Percentiles rank a stretch among this genome's conserved stretches.
phyloP scores from a whole-genome alignment of 441 rosid species.

The Syzygium malaccense region DNA sequence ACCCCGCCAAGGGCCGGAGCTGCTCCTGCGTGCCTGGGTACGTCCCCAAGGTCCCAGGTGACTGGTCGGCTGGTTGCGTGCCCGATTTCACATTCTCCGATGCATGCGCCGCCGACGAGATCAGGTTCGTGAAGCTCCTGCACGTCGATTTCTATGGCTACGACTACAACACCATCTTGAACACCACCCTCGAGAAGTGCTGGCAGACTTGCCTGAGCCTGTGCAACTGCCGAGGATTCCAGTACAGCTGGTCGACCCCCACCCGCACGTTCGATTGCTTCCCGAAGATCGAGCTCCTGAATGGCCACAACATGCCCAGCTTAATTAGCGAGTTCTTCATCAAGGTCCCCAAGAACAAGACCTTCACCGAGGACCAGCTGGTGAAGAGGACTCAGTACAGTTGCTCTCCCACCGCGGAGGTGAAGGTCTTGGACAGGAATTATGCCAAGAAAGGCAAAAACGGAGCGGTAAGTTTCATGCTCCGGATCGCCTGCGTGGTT shows the following conservation, averaged over 20 bases:
- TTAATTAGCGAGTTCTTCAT: not conserved
- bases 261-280: not conserved
- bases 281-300: not conserved
- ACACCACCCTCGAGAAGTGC: no score
- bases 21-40: no score
- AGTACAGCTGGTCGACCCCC: not conserved
- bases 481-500: not conserved
- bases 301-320: conserved; percentile 3
- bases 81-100: no score
- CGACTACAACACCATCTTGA: no score
- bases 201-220: no score
- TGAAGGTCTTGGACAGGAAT: not conserved
- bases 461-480: not conserved
- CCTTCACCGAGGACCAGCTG: not conserved
- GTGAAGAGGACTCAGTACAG: not conserved
- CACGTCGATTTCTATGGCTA: no score
- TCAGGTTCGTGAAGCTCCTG: no score
- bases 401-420: not conserved
- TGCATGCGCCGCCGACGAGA: no score
- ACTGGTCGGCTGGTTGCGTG: no score
- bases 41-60: no score
- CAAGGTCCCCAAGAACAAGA: not conserved
- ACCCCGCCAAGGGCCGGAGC: no score
- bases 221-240: no score
- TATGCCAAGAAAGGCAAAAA: not conserved